Evolutionary conservation across 208 protist species (phyloP).

Genomic region (Vickermania ingenoplastis): DNA sequence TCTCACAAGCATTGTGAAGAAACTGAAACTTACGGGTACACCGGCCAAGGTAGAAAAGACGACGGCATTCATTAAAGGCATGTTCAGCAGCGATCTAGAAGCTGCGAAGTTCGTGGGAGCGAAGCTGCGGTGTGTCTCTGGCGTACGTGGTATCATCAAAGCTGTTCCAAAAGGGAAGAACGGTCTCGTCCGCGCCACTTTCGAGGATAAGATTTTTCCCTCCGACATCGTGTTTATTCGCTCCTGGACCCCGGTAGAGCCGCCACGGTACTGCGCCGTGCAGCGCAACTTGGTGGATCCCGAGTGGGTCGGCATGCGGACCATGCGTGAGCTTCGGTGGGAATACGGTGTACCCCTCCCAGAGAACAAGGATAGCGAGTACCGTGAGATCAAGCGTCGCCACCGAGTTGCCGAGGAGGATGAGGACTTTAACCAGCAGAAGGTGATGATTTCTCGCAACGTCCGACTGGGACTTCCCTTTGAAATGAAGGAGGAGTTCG

Average conservation of each 20-base stretch:
- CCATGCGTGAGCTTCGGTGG: slow-evolving; percentile 80
- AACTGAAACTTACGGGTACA: slow-evolving; percentile 98
- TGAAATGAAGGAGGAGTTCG: slow-evolving; percentile 88
- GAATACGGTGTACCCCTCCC: slow-evolving; percentile 51
- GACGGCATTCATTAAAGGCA: slow-evolving; percentile 97
- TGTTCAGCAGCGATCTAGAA: slow-evolving; percentile 92
- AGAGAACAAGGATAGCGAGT: slow-evolving; percentile 58
- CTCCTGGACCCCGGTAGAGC: slow-evolving; percentile 95
- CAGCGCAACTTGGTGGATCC: slow-evolving; percentile 86
- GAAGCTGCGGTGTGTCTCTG: slow-evolving; percentile 95
- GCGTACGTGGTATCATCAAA: slow-evolving; percentile 99
- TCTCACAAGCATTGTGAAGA: slow-evolving; percentile 96
- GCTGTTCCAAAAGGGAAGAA: slow-evolving; percentile 88
- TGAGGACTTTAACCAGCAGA: slow-evolving; percentile 15
- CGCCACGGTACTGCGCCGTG: slow-evolving; percentile 95
- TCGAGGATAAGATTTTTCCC: slow-evolving; percentile 99
- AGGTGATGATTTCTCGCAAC: slow-evolving; percentile 73
- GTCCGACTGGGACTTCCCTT: slow-evolving; percentile 75
- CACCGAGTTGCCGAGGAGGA: slow-evolving; percentile 45
- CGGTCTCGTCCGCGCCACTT: slow-evolving; percentile 96
- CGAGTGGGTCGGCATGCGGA: slow-evolving; percentile 76
- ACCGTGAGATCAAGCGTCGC: slow-evolving; percentile 80
- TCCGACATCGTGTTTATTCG: slow-evolving; percentile 99
- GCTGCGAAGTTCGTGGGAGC: slow-evolving; percentile 99
- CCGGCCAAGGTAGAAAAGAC: slow-evolving; percentile 97